Conservation (phyloP, 331 rosid species). For the Ulmus americana region DNA sequence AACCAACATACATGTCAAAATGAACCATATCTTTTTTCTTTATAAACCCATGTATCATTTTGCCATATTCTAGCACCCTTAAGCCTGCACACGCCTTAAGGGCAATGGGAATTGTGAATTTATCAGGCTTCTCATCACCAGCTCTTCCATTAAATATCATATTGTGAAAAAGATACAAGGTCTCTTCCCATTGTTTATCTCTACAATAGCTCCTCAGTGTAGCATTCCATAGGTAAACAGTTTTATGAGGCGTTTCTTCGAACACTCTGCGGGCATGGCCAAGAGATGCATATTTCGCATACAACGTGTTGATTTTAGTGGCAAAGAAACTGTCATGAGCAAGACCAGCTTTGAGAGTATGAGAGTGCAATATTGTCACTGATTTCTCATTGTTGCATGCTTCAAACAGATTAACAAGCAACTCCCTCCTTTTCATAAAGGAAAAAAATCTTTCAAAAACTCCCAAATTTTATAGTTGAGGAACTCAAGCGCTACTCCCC, state of each 20-base stretch:
- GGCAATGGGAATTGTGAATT: slow-evolving; percentile 47
- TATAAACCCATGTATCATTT: slow-evolving; percentile 51
- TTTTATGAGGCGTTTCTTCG: slow-evolving; percentile 48
- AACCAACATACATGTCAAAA: slow-evolving; percentile 60
- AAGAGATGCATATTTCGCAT: slow-evolving; percentile 37
- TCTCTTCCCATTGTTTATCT: slow-evolving; percentile 42
- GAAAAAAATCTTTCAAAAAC: background rate
- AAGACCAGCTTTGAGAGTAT: slow-evolving; percentile 42
- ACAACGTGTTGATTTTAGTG: slow-evolving; percentile 45
- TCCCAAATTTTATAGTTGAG: no score
- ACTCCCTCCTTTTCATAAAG: slow-evolving; percentile 41
- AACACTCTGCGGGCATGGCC: slow-evolving; percentile 48
- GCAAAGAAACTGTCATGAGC: slow-evolving; percentile 49
- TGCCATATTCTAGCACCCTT: slow-evolving; percentile 39
- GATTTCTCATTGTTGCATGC: slow-evolving; percentile 31
- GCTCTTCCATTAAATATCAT: slow-evolving; percentile 37
- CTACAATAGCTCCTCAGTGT: slow-evolving; percentile 41
- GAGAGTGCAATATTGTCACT: slow-evolving; percentile 38
- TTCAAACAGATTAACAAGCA: slow-evolving; percentile 38
- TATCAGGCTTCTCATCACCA: slow-evolving; percentile 43
- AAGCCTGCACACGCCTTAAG: slow-evolving; percentile 54
- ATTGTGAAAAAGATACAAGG: slow-evolving; percentile 38
- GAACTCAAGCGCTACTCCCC: no score
- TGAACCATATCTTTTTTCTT: slow-evolving; percentile 35
- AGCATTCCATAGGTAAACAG: slow-evolving; percentile 57